These are phyloP conservation scores for Clavispora santaluciae DNA, from an alignment of 805 yeast species.

Conservation along the genomic window DNA sequence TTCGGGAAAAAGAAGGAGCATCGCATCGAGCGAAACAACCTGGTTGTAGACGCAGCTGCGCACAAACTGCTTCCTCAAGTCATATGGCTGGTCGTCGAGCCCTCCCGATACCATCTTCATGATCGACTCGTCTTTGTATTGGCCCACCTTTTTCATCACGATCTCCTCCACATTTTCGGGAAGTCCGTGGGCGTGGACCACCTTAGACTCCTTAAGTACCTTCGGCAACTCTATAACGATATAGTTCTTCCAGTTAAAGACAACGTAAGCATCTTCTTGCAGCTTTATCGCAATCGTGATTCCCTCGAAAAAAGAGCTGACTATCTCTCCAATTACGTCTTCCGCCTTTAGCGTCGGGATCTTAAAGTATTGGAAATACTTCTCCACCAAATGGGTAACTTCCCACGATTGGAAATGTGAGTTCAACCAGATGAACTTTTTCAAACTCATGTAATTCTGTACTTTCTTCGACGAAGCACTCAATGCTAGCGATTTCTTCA, in stretches of 20 bases:
- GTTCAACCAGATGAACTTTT: slow-evolving; percentile 27
- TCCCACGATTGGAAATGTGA: slow-evolving; percentile 21
- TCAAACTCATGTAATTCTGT: slow-evolving; percentile 16
- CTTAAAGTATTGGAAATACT: slow-evolving; percentile 6
- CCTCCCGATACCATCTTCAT: slow-evolving; percentile 9
- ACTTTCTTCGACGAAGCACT: slow-evolving; percentile 9
- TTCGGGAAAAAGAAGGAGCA: slow-evolving; percentile 23
- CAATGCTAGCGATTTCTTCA: slow-evolving; percentile 2
- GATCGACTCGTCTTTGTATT: slow-evolving; percentile 3
- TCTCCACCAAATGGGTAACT: slow-evolving; percentile 10
- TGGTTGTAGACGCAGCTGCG: slow-evolving; percentile 28
- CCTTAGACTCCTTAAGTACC: slow-evolving; percentile 17
- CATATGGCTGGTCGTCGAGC: slow-evolving; percentile 13
- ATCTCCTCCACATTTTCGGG: slow-evolving; percentile 4
- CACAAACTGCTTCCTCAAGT: slow-evolving; percentile 25
- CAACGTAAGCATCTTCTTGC: slow-evolving; percentile 20
- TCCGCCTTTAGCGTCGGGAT: slow-evolving; percentile 9
- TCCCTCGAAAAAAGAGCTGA: slow-evolving; percentile 20
- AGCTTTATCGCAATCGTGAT: slow-evolving; percentile 14
- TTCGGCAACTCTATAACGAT: slow-evolving; percentile 26
- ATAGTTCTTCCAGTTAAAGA: slow-evolving; percentile 34
- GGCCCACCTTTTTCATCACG: slow-evolving; percentile 4
- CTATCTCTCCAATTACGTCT: slow-evolving; percentile 15
- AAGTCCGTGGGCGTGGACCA: slow-evolving; percentile 1
- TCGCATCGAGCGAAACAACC: slow-evolving; percentile 21